Evolutionary conservation across 2,329 filamentous ascomycete species (phyloP), one percentile per base, ranked within the genome.

Genomic region (Tolypocladium guangdongense): DNA sequence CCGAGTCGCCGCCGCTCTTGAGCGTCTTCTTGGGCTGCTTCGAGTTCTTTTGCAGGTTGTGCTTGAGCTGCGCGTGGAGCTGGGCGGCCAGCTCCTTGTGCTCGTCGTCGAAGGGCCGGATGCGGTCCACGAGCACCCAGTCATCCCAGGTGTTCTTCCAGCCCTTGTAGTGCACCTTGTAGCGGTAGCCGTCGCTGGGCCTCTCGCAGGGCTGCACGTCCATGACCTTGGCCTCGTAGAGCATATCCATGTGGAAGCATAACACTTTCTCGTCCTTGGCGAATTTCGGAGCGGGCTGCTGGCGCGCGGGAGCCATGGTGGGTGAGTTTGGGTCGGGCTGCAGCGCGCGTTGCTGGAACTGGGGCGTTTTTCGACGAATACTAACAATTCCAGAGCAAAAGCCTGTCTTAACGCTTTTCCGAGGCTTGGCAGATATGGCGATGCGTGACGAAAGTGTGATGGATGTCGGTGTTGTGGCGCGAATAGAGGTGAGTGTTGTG

Each of bases 71-170:
- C 54, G 83, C 80, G 62, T 84, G 79, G 33, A 91, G 77, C 68
- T 87, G 85, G 53, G 77, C 76, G 24, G 92, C 90, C 38, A 99
- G 80, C 66, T 95, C 90, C 66, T 89, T 88, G 73, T 97, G 96
- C 72, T 97, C 93, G 54, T 95, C 90, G 51, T 86, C 96, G 68
- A 92, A 87, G 73, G 96, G 96, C 66, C 91, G 86, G 56, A 99
- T 86, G 60, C 93, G 88, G 68, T 97, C 92, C 70, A 90, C 85
- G 24, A 88, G 83, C 46, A 97, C 93, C 92, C 92, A 97, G 74
- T 99, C 93, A 74, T 99, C 93, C 93, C 93, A 99, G 79, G 90
- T 96, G 70, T 92, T 91, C 78, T 99, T 99, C 93, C 93, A 99
- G 65, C 93, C 93, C 72, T 97, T 97, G 76, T 99, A 99, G 72